These are phyloP conservation scores for Noccaea caerulescens DNA, from an alignment of 345 rosid genomes.

Conservation along the genomic window DNA sequence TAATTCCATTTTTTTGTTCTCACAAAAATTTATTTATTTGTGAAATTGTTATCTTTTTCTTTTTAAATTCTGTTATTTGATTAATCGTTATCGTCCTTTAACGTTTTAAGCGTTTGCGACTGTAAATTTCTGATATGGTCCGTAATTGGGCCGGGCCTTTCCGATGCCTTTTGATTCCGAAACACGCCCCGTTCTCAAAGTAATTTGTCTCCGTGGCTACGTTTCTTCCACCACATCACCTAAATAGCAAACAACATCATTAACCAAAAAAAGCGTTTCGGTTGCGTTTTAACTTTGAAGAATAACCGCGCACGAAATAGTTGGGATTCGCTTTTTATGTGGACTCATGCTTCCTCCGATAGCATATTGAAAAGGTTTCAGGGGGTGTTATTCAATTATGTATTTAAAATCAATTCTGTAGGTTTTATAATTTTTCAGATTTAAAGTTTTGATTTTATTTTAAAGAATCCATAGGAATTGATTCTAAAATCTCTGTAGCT, in stretches of 20 bases:
- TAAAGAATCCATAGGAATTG: no score
- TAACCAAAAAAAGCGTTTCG: not conserved
- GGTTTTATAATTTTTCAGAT: no score
- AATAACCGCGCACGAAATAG: conserved; percentile 6
- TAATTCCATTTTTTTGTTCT: not conserved
- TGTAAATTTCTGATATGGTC: not conserved
- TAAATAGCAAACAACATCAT: not conserved
- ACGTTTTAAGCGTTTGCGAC: conserved; percentile 2
- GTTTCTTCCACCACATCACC: conserved; percentile 25
- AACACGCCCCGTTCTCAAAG: conserved; percentile 1
- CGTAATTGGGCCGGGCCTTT: not conserved
- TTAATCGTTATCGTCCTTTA: not conserved
- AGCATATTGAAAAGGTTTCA: not conserved
- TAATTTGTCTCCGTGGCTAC: conserved; percentile 6
- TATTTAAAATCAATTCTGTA: no score
- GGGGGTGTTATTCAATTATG: no score
- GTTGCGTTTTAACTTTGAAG: not conserved
- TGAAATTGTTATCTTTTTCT: no score
- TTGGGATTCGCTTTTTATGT: conserved; percentile 20
- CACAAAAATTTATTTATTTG: no score
- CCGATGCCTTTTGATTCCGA: not conserved
- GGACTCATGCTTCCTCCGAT: conserved; percentile 23
- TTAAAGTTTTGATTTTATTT: no score
- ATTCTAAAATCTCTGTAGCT: no score
- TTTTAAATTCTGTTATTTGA: no score